Evolutionary conservation across 2,329 filamentous ascomycete genomes (phyloP), one percentile per base, ranked within the genome.

Genomic region (Mariannaea elegans): DNA sequence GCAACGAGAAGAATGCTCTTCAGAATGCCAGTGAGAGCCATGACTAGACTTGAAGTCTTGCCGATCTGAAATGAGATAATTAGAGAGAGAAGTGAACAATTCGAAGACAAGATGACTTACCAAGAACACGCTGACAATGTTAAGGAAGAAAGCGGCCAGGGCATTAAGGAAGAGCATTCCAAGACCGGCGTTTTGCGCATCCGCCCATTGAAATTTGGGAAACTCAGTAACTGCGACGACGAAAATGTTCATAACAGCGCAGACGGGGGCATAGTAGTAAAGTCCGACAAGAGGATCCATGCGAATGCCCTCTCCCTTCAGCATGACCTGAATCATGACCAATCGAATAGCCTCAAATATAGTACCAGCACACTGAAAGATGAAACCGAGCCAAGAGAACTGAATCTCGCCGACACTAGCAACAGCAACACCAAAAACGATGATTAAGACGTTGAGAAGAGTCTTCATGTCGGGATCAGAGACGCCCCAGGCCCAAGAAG

Each of bases 251-350:
- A 93, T 93, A 69, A 89, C 77, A 47, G 91, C 90, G 77, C 92
- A 96, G 47, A 93, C 88, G 5, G 92, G 92, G 1, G 92, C 93
- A 73, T 92, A 96, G 82, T 96, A 96, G 83, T 96, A 96, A 19
- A 96, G 84, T 29, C 91, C 92, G 62, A 95, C 92, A 32, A 97
- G 84, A 32, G 92, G 92, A 72, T 95, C 91, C 92, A 96, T 95
- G 81, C 92, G 92, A 80, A 91, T 76, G 42, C 93, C 91, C 49
- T 90, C 84, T 31, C 84, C 88, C 72, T 88, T 91, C 50, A 97
- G 86, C 69, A 97, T 83, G 61, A 90, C 87, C 79, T 96, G 90
- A 57, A 95, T 91, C 90, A 96, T 92, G 78, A 93, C 89, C 64
- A 95, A 81, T 61, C 92, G 89, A 62, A 91, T 84, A 42, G 92